Conservation (phyloP, 495 filamentous ascomycete species). For the Chaetomidium leptoderma region DNA sequence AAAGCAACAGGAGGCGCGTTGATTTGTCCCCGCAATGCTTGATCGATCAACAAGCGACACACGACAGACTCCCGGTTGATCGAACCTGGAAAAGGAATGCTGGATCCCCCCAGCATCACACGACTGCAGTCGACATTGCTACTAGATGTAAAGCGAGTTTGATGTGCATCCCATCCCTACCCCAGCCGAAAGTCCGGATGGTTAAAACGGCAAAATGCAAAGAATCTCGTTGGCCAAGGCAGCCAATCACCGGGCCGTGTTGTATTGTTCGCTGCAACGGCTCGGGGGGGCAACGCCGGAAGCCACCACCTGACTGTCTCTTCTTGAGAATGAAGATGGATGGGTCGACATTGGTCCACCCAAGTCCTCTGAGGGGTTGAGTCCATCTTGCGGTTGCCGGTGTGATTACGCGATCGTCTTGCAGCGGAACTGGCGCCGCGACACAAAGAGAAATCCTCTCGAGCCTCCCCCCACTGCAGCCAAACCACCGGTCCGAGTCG, state of each 20-base stretch:
- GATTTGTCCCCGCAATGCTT: neutral
- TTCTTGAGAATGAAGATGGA: neutral
- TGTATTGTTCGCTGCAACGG: neutral
- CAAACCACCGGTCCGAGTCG: neutral
- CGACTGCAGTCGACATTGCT: no score
- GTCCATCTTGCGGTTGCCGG: neutral
- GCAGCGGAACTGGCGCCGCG: neutral
- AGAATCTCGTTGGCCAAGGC: neutral
- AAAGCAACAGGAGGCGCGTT: neutral
- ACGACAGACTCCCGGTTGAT: no score
- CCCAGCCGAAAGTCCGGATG: conserved; percentile 5
- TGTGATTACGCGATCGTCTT: neutral
- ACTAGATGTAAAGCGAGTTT: neutral
- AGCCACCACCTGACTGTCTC: neutral
- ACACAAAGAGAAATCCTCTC: neutral
- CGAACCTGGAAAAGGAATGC: no score
- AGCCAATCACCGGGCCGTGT: neutral
- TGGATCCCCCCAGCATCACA: no score
- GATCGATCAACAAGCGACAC: neutral
- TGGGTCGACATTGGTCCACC: conserved; percentile 1
- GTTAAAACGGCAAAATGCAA: conserved; percentile 16
- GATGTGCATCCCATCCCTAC: neutral
- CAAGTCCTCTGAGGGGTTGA: neutral
- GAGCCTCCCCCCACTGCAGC: neutral
- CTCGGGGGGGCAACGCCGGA: neutral